These are phyloP conservation scores for Candida mattraensis DNA, from an alignment of 805 yeast species.

Conservation along the genomic window DNA sequence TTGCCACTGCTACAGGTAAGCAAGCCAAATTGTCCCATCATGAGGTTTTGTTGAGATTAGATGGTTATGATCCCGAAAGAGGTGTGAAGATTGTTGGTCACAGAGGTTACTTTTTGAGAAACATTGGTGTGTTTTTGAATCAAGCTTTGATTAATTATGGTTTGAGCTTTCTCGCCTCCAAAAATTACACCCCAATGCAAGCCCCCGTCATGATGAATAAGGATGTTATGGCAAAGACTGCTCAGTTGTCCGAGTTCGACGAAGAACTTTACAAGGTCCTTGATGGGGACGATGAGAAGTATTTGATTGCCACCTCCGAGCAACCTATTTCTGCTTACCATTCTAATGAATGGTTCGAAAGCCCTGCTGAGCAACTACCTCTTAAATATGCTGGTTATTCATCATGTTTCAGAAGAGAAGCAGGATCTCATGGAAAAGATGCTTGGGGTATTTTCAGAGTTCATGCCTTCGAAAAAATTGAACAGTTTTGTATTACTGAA, in stretches of 20 bases:
- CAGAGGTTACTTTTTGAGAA: slow-evolving; percentile 95
- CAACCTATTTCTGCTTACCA: slow-evolving; percentile 99
- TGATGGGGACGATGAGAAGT: slow-evolving; percentile 97
- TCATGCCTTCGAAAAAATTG: slow-evolving; percentile 97
- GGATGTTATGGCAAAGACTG: slow-evolving; percentile 99
- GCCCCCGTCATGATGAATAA: slow-evolving; percentile 99
- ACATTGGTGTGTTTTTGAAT: slow-evolving; percentile 94
- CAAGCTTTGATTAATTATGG: slow-evolving; percentile 98
- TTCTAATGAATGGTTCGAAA: slow-evolving; percentile 97
- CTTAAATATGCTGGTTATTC: slow-evolving; percentile 97
- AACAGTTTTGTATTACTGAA: slow-evolving; percentile 93
- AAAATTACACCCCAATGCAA: slow-evolving; percentile 87
- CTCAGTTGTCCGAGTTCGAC: slow-evolving; percentile 96
- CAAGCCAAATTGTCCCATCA: slow-evolving; percentile 89
- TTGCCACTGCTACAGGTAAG: slow-evolving; percentile 75
- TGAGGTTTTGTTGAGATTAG: slow-evolving; percentile 88
- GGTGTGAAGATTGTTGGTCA: slow-evolving; percentile 98
- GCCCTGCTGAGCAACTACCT: slow-evolving; percentile 95
- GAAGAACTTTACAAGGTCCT: slow-evolving; percentile 96
- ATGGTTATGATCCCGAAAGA: slow-evolving; percentile 98
- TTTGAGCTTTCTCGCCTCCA: slow-evolving; percentile 68
- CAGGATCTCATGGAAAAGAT: slow-evolving; percentile 98
- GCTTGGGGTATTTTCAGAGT: slow-evolving; percentile 99
- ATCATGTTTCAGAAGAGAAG: slow-evolving; percentile 98
- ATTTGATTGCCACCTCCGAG: slow-evolving; percentile 96